Conservation (phyloP, 1,139 yeast genomes). For the Casaregolazyma suthepensis region DNA sequence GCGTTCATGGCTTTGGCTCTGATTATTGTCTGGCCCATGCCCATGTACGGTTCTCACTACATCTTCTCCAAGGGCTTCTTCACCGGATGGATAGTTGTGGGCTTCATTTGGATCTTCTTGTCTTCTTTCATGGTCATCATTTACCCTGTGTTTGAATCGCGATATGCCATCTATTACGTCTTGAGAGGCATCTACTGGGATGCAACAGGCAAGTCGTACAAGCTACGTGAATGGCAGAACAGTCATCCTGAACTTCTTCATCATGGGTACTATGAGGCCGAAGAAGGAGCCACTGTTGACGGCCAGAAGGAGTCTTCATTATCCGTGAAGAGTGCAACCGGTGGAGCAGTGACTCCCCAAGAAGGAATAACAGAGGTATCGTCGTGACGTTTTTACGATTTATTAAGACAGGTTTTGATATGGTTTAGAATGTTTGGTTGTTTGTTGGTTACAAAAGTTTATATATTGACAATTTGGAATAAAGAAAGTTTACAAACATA, state of each 20-base stretch:
- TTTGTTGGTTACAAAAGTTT: neutral
- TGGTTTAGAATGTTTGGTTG: neutral
- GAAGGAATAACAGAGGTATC: neutral
- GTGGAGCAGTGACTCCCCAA: neutral
- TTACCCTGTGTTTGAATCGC: conserved; percentile 38
- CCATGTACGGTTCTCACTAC: conserved; percentile 40
- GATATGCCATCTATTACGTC: conserved; percentile 56
- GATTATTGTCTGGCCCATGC: conserved; percentile 42
- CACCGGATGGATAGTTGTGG: conserved; percentile 39
- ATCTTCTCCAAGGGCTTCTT: conserved; percentile 39
- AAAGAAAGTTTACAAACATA: neutral
- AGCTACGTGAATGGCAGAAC: conserved; percentile 70
- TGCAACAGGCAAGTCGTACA: conserved; percentile 62
- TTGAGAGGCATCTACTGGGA: conserved; percentile 82
- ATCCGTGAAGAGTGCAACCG: neutral
- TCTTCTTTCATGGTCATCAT: conserved; percentile 38
- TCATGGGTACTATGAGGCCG: conserved; percentile 9
- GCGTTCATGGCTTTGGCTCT: conserved; percentile 32
- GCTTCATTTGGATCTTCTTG: conserved; percentile 38
- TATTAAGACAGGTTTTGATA: neutral
- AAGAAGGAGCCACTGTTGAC: conserved; percentile 1
- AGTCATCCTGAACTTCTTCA: conserved; percentile 13
- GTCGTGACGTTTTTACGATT: neutral
- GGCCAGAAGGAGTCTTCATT: neutral
- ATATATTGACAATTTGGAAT: neutral